Evolutionary conservation across 345 rosid species (phyloP).

Genomic region (Jatropha curcas): DNA sequence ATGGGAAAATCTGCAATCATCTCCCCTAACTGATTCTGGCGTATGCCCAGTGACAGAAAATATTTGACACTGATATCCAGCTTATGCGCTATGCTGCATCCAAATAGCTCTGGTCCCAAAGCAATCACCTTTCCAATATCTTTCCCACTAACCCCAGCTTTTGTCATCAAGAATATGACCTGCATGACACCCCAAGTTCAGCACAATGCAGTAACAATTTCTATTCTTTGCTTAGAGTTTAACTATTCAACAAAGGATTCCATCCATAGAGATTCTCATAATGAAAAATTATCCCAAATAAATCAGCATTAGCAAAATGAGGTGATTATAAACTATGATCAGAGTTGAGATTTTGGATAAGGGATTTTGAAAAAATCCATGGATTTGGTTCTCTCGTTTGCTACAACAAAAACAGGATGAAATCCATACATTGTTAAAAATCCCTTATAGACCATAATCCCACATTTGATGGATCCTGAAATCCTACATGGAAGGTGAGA

Average conservation of each 20-base stretch:
- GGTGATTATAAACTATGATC: too few species aligned
- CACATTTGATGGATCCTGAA: too few species aligned
- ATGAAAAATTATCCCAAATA: background rate
- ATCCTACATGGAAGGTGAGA: too few species aligned
- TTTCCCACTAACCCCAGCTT: conserved; percentile 71
- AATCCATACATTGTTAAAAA: too few species aligned
- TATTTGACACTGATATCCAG: conserved; percentile 77
- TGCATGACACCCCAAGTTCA: conserved; percentile 30
- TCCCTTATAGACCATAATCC: too few species aligned
- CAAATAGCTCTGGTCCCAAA: conserved; percentile 80
- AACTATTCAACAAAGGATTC: background rate
- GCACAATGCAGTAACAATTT: background rate
- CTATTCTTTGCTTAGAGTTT: background rate
- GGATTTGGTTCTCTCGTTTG: too few species aligned
- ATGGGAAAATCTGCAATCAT: conserved; percentile 91
- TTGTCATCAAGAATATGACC: conserved; percentile 83
- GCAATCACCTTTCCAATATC: conserved; percentile 83
- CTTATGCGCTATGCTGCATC: conserved; percentile 72
- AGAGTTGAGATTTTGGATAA: too few species aligned
- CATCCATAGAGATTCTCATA: background rate
- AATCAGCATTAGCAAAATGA: background rate
- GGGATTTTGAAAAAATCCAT: too few species aligned
- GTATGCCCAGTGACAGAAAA: conserved; percentile 74
- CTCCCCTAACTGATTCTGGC: conserved; percentile 56
- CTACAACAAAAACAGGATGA: too few species aligned